Conservation (phyloP, 2,329 filamentous ascomycete genomes). For the Hymenoscyphus salicellus region DNA sequence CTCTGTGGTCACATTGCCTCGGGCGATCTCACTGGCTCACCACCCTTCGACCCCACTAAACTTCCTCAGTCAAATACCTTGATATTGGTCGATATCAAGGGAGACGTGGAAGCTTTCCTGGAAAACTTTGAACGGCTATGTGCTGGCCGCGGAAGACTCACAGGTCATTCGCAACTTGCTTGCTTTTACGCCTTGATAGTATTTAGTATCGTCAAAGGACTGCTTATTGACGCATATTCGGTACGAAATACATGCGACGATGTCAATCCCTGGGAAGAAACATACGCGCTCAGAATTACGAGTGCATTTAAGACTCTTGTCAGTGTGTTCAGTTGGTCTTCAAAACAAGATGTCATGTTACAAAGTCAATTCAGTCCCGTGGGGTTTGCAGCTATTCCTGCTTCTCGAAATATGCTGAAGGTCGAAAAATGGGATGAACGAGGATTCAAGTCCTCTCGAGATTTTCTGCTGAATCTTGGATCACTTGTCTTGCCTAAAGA, state of each 20-base stretch:
- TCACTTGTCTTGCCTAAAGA: conserved; percentile 15
- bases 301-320: conserved; percentile 26
- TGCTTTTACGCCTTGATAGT: conserved; percentile 26
- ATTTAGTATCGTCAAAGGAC: conserved; percentile 22
- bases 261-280: conserved; percentile 19
- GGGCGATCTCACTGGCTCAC: conserved; percentile 15
- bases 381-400: background rate
- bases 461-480: conserved; percentile 25
- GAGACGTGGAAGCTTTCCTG: conserved; percentile 22
- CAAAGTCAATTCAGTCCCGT: background rate
- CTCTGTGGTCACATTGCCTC: conserved; percentile 24
- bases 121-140: conserved; percentile 22
- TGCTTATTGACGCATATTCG: conserved; percentile 27
- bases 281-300: conserved; percentile 18
- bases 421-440: conserved; percentile 17
- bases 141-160: conserved; percentile 21
- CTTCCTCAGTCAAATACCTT: conserved; percentile 23
- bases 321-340: conserved; percentile 26
- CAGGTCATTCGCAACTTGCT: conserved; percentile 19
- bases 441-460: conserved; percentile 23
- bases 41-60: conserved; percentile 20
- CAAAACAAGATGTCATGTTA: conserved; percentile 22
- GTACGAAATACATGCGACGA: conserved; percentile 18
- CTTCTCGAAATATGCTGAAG: conserved; percentile 15
- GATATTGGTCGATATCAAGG: conserved; percentile 24